Base-by-base conservation (phyloP, 352 stramenopile species). In the Phytophthora megakarya region DNA sequence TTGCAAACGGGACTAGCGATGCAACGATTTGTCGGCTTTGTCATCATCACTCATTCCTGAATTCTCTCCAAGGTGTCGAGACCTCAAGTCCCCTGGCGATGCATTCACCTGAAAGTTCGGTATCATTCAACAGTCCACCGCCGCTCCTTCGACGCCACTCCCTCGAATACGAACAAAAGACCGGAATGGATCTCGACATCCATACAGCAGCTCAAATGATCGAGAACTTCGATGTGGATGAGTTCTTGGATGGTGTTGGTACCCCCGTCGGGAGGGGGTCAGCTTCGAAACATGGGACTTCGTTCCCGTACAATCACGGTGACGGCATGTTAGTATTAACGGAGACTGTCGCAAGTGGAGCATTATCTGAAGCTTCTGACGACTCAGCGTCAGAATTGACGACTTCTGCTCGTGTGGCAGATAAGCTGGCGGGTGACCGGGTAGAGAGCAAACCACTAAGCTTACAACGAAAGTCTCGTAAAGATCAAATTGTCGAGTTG, bases 41-140 rank as follows among this genome's bases (percentile, higher is more conserved):
- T 50, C 56, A 57, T 16, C 19, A 51, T 64, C 56, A 58, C n/a
- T 57, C 56, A 64, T 16, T 57, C n/a, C 1, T 49, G 26, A 38
- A 48, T 38, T 30, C 10, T 22, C 25, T 11, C 16, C 12, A 33
- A 15, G 13, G 15, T 7, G 3, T 44, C n/a, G 33, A 30, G 21
- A 33, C 12, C 12, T 22, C 37, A 11, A 22, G 7, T 22, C 12
- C n/a, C 37, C 21, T 23, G 28, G 37, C 52, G 3, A 53, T 63
- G 55, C 35, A 23, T 25, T 22, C 23, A 5, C 8, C 10, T 8
- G 21, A 43, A 10, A 55, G 22, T 40, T 25, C 38, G 42, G 3
- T 28, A n/a, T 1, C 26, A 13, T 21, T 42, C 0, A 5, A 53
- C 16, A 19, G 11, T 9, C 5, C 45, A 21, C 33, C 43, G 3